Evolutionary conservation across 495 filamentous ascomycete genomes (phyloP), one percentile per base, ranked within the genome.

Genomic region (Mycothermus thermophilus): DNA sequence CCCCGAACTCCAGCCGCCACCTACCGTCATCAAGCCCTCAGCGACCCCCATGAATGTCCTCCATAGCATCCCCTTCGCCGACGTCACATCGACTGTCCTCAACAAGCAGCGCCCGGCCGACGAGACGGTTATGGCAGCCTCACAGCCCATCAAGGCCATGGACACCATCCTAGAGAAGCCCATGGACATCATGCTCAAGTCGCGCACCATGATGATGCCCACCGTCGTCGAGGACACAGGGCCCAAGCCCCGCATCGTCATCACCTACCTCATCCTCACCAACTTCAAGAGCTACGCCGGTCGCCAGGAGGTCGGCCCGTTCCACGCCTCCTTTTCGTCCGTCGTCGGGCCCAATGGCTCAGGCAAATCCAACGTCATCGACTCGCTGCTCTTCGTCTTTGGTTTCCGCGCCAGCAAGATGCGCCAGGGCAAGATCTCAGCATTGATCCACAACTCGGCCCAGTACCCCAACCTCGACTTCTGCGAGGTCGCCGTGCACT

Each of bases 221-320:
- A 6, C 6, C 6, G 59, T 66, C 25, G 60, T 73, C 15, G 75
- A 83, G 48, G 81, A 87, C 12, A 71, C 67, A 5, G 82, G 69
- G 2, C 80, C 86, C 10, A 88, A 83, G 51, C 58, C 80, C 38
- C 78, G 90, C 34, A 80, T 87, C 40, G 86, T 95, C 34, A 94
- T 97, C 41, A 85, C 82, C 17, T 80, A 90, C 43, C 59, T 97
- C 32, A 72, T 90, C 37, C 67, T 97, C 26, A 84, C 69, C 36
- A 96, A 97, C 55, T 97, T 97, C 70, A 97, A 97, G 67, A 94
- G 86, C 54, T 97, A 97, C 57, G 90, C 90, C 28, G 90, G 90
- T 10, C 67, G 79, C 44, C 90, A 96, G 54, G 77, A 93, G 59
- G 90, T 97, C 39, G 90, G 90, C 4, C 90, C 90, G 0, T 97